Conservation (phyloP, 2,329 filamentous ascomycete genomes). For the Neonectria magnoliae region DNA sequence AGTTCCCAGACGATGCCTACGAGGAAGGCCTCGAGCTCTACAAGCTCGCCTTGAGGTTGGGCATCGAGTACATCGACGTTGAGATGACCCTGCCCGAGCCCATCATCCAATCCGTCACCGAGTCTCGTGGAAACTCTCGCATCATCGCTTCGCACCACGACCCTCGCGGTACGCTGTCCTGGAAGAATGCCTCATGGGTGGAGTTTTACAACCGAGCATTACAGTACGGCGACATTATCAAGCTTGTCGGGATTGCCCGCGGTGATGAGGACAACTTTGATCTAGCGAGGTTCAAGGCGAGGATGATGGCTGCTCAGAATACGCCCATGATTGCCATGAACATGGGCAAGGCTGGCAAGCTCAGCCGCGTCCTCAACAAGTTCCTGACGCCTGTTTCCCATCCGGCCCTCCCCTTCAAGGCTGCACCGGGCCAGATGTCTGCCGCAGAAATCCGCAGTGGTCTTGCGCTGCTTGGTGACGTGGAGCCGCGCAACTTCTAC, state of each 20-base stretch:
- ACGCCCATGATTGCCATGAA: conserved; percentile 95
- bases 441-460: conserved; percentile 87
- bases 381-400: conserved; percentile 97
- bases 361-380: conserved; percentile 88
- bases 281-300: conserved; percentile 81
- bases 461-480: conserved; percentile 80
- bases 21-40: conserved; percentile 81
- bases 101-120: conserved; percentile 75
- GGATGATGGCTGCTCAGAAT: conserved; percentile 76
- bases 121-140: conserved; percentile 75
- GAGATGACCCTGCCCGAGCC: conserved; percentile 86
- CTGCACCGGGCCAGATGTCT: conserved; percentile 92
- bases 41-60: conserved; percentile 79
- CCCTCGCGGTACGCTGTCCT: conserved; percentile 79
- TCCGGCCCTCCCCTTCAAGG: conserved; percentile 87
- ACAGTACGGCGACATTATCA: conserved; percentile 92
- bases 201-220: conserved; percentile 89
- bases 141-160: conserved; percentile 98
- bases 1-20: conserved; percentile 80
- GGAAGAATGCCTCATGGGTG: conserved; percentile 94
- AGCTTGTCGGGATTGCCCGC: conserved; percentile 85
- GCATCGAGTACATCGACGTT: conserved; percentile 91
- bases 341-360: conserved; percentile 88
- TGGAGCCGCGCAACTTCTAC: conserved; percentile 80
- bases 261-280: conserved; percentile 86